Evolutionary conservation across 2,329 filamentous ascomycete species (phyloP), one percentile per base, ranked within the genome.

Genomic region (Podosphaera fusca): DNA sequence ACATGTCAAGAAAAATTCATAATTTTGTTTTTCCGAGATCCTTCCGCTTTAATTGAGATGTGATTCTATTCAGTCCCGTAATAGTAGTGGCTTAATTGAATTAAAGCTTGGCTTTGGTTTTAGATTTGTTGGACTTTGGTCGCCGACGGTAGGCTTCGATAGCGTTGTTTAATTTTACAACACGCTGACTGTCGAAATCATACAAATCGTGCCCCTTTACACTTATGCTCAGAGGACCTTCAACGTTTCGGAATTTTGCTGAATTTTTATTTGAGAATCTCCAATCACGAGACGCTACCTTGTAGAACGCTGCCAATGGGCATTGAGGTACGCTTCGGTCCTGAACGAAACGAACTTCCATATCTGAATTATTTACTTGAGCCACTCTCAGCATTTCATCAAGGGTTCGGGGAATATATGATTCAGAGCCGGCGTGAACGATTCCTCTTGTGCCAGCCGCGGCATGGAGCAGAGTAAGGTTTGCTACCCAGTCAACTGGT

Each of bases 381-480:
- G 50, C n/a, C 2, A 31, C 31, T 9, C 33, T 8, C 6, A 46
- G 14, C 46, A 50, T 50, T 6, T 55, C 21, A 55, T 58, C 58
- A 9, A 58, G 53, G 7, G 58, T 58, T 8, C 57, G 8, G 8
- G 58, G 56, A 14, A 59, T 46, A 30, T 56, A 59, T 3, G 53
- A 56, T 30, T 52, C 36, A 8, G 59, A 33, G 8, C 30, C 46
- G 1, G 59, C 55, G 45, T 59, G 59, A 4, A 58, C 57, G 7
- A 60, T 55, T 1, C 59, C 59, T 29, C 14, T 50, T 1, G 54
- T 59, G 12, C 56, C 55, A 14, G 38, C 38, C 14, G 46, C 38
- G 40, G 46, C 45, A 21, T 60, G 58, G 4, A 59, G 55, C 9
- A 60, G 58, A 10, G 59, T 54, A 2, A 61, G 45, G 40, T 61